Percentiles rank a stretch among this genome's conserved stretches.
phyloP scores from a whole-genome alignment of 1,139 yeast genomes.

The Magnusiomyces ingens region DNA sequence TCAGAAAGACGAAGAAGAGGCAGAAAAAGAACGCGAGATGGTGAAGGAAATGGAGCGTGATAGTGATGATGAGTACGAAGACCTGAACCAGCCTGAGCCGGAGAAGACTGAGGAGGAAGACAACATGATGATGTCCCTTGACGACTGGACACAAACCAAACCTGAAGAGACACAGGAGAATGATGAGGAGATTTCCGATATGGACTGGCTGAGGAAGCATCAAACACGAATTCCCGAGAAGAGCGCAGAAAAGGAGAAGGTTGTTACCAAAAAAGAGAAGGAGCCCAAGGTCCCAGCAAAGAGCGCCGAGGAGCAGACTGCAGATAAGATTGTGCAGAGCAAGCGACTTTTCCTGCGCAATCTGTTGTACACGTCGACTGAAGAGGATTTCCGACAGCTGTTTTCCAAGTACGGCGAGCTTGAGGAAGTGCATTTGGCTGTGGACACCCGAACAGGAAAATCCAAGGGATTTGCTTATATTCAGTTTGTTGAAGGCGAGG shows the following conservation, averaged over 20 bases:
- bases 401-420: conserved; percentile 43
- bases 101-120: conserved; percentile 25
- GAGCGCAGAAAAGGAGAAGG: conserved; percentile 38
- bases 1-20: conserved; percentile 10
- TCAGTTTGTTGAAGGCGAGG: conserved; percentile 55
- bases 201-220: conserved; percentile 82
- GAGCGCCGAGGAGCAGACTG: conserved; percentile 41
- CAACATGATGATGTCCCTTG: conserved; percentile 19
- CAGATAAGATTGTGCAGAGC: conserved; percentile 52
- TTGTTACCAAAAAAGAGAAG: conserved; percentile 18
- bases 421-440: conserved; percentile 71
- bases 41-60: conserved; percentile 19
- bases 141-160: conserved; percentile 13
- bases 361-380: conserved; percentile 71
- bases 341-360: conserved; percentile 88
- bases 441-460: conserved; percentile 82
- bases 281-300: conserved; percentile 22
- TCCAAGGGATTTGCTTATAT: conserved; percentile 93
- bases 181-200: conserved; percentile 59
- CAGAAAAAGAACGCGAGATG: conserved; percentile 10
- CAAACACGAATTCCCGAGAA: conserved; percentile 55
- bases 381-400: conserved; percentile 62
- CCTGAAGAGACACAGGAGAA: conserved; percentile 13
- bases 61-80: conserved; percentile 28
- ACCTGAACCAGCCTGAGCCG: conserved; percentile 20